Evolutionary conservation across 176 grass and related monocot species (phyloP).

Genomic region (Secale cereale): DNA sequence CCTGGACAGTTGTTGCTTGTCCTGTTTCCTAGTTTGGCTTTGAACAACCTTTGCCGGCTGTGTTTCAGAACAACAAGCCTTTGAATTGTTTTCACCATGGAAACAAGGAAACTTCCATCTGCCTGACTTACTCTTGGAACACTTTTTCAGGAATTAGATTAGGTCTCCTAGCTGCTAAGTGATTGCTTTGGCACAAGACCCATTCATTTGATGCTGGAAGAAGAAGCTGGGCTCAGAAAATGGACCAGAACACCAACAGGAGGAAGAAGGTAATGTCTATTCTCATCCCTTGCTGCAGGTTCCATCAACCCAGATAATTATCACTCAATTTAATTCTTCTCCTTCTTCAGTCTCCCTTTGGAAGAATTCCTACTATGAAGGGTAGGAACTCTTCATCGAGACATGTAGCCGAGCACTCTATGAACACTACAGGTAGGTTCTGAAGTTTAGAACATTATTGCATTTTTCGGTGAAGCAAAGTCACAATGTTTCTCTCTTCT

Average conservation of each 20-base stretch:
- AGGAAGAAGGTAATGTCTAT: conserved; percentile 38
- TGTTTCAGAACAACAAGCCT: conserved; percentile 18
- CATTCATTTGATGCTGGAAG: conserved; percentile 9
- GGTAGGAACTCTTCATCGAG: background rate
- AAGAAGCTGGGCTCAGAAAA: background rate
- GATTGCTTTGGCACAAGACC: background rate
- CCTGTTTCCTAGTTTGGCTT: background rate
- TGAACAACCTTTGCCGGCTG: background rate
- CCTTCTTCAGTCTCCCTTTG: conserved; percentile 25
- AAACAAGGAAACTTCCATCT: background rate
- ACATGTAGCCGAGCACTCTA: background rate
- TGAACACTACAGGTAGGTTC: conserved; percentile 25
- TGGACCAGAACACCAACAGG: conserved; percentile 32
- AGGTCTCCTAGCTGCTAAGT: background rate
- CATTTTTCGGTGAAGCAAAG: background rate
- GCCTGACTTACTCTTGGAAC: conserved; percentile 20
- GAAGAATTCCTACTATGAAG: conserved; percentile 5
- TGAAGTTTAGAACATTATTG: background rate
- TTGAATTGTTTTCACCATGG: background rate
- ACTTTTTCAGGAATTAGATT: conserved; percentile 2
- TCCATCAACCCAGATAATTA: background rate
- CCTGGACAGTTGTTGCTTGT: conserved; percentile 1
- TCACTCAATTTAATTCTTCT: background rate
- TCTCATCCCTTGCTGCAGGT: background rate
- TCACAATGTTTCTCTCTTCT: background rate